Percentiles rank a stretch among this genome's conserved stretches.
Conservation (phyloP, 225 moss, liverwort and hornwort genomes). For the Bryoerythrophyllum caledonicum region DNA sequence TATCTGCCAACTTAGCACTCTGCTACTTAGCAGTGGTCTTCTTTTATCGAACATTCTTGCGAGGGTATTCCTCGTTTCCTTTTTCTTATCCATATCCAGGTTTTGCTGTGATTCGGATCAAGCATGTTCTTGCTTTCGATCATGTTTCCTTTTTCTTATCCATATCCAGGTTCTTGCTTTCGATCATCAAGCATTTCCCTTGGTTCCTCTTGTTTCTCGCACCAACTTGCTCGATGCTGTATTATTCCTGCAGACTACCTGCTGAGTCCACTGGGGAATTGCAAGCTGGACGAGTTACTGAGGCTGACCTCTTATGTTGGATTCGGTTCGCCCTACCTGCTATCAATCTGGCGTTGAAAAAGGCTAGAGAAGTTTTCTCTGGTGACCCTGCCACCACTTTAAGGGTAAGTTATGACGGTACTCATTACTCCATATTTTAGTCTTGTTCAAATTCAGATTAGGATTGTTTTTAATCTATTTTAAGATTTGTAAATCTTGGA, state of each 20-base stretch:
- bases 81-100: not conserved
- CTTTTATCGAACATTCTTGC: conserved; percentile 82
- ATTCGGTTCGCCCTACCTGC: conserved; percentile 70
- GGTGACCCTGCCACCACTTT: conserved; percentile 93
- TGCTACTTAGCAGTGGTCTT: conserved; percentile 81
- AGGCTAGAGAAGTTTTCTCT: conserved; percentile 76
- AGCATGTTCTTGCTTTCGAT: not conserved
- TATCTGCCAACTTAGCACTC: conserved; percentile 75
- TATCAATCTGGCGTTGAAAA: conserved; percentile 67
- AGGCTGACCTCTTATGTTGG: conserved; percentile 64
- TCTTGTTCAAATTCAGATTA: not conserved
- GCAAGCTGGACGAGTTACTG: conserved; percentile 55
- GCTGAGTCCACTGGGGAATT: conserved; percentile 25
- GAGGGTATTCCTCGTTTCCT: conserved; percentile 55
- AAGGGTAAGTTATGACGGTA: conserved; percentile 46
- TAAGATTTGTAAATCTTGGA: not conserved
- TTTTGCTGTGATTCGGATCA: not conserved
- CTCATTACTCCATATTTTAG: not conserved
- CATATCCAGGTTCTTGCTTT: not conserved
- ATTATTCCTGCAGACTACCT: conserved; percentile 31
- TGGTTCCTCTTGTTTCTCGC: not conserved
- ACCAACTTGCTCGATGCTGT: conserved; percentile 4
- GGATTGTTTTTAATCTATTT: not conserved
- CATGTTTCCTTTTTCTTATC: conserved; percentile 2
- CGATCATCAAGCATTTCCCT: not conserved